Conservation (phyloP, 257 asterid species). For the Nicotiana otophora region DNA sequence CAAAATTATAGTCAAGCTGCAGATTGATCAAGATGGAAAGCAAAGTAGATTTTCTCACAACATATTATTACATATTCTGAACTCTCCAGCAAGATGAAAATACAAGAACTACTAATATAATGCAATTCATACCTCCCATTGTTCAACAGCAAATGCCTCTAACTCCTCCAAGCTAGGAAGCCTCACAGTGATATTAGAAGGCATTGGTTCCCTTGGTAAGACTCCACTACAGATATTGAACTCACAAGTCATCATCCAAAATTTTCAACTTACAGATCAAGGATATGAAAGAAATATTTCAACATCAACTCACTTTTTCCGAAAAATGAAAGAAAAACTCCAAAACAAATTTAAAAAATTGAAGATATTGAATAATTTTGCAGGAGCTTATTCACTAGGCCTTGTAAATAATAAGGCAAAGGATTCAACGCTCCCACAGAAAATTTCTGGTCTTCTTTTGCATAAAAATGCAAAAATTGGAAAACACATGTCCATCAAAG, state of each 20-base stretch:
- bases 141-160: constrained; percentile 77
- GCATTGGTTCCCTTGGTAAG: constrained; percentile 94
- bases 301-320: not conserved
- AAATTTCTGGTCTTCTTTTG: too few species aligned
- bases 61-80: not conserved
- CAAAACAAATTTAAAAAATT: too few species aligned
- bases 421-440: too few species aligned
- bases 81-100: constrained; percentile 10
- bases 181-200: constrained; percentile 71
- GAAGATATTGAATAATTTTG: too few species aligned
- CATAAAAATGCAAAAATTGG: too few species aligned
- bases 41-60: constrained; percentile 15
- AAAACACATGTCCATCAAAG: not conserved
- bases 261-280: constrained; percentile 9
- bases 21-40: constrained; percentile 22
- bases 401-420: too few species aligned
- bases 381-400: too few species aligned
- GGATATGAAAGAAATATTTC: not conserved
- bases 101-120: constrained; percentile 9
- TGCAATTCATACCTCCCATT: constrained; percentile 82
- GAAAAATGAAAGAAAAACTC: too few species aligned
- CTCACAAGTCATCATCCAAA: constrained; percentile 21
- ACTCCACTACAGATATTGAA: constrained; percentile 56
- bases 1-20: constrained; percentile 30
- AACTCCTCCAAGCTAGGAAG: constrained; percentile 86